Base-by-base conservation (phyloP, 768 basidiomycete species). In the Terana coerulea region DNA sequence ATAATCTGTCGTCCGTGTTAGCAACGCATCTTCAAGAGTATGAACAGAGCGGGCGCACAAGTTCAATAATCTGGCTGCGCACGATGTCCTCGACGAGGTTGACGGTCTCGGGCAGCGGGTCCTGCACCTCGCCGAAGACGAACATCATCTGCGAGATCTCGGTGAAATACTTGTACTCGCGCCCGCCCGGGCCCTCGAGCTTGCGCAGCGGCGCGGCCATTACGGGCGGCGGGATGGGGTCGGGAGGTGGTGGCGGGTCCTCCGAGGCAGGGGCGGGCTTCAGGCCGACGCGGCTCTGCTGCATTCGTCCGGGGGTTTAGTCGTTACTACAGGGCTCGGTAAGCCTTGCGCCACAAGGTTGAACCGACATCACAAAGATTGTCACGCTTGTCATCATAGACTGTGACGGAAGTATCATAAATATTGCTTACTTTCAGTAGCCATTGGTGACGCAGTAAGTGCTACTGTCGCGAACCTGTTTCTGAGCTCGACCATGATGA, bases 101-200 rank as follows among this genome's bases (percentile, higher is more conserved):
- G 12, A 94, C 88, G 0, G 95, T 93, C 49, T 92, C 92, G 12
- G 77, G 75, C 49, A 84, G 80, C 1, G 94, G 91, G 52, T 95
- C 92, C 64, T 93, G 89, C 3, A 95, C 89, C 70, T 95, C 93
- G 8, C 93, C 93, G 67, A 97, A 95, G 37, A 97, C 95, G 63
- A 95, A 97, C 91, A 97, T 93, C 94, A 97, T 97, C 68, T 95
- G 92, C 7, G 91, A 88, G 24, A 97, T 97, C 69, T 97, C 94
- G 54, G 87, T 86, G 1, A 80, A 79, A 65, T 95, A 97, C 57
- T 91, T 91, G 78, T 94, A 95, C 54, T 90, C 88, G 55, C 78
- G 64, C 48, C 59, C 52, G 3, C 52, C 53, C 2, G 58, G 47
- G 11, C 53, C 52, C 24, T 58, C 47, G 33, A 59, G 51, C 57